Base-by-base conservation (phyloP, 371 early-diverging fungal species). In the Nematocida sp. region DNA sequence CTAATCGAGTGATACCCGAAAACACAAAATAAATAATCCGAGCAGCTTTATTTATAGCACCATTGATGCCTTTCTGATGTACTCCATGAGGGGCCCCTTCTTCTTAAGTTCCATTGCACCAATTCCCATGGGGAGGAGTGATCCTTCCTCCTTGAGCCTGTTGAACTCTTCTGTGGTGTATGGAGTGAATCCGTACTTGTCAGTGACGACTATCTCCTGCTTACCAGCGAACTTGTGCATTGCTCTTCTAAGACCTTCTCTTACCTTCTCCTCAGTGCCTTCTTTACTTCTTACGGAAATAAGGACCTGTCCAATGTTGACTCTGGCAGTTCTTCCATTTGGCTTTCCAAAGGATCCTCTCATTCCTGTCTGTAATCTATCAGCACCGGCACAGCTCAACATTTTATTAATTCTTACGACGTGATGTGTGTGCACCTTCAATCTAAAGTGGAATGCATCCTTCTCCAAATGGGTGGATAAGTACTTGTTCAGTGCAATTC, bases 381-480 rank as follows among this genome's bases (percentile, higher is more conserved):
- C 99, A 86, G 99, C 99, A 90, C 99, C 99, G 86, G 99, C 99
- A 90, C 99, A 99, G 84, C 96, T 96, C 92, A 99, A 92, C 99
- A 99, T 99, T 91, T 99, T 99, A 92, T 99, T 99, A 92, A 99
- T 99, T 88, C 99, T 94, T 85, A 96, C 89, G 72, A 99, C 97
- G 91, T 99, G 97, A 91, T 92, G 95, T 66, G 99, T 98, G 90
- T 99, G 98, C 84, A 97, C 95, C 86, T 95, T 93, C 72, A 99
- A 90, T 86, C 98, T 92, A 92, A 97, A 90, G 91, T 99, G 99
- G 95, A 96, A 98, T 69, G 95, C 93, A 86, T 98, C 98, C 92
- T 98, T 99, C 84, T 98, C 99, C 72, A 95, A 89, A 85, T 89
- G 89, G 92, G 95, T 96, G 88, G 93, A 89, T 88, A 99, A 95